phyloP scores from a whole-genome alignment of 2,329 filamentous ascomycete species.

The Chaetomium sp. region DNA sequence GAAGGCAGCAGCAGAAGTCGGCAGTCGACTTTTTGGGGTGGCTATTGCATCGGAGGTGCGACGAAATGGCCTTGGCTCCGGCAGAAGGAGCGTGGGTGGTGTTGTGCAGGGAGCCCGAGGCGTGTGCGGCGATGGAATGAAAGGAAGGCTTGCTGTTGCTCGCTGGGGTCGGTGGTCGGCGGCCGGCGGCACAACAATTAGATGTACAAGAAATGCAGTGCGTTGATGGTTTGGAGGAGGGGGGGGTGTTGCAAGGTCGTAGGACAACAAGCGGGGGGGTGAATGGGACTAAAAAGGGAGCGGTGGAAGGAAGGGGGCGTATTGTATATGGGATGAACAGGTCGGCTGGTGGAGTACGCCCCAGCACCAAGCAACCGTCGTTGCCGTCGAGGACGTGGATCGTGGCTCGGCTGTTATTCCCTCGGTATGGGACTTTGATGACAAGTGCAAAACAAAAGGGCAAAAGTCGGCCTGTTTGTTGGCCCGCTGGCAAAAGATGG shows the following conservation, averaged over 20 bases:
- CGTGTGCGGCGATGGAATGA: slow-evolving; percentile 27
- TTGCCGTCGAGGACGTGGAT: slow-evolving; percentile 26
- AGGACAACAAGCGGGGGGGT: slow-evolving; percentile 28
- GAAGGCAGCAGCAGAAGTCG: slow-evolving; percentile 30
- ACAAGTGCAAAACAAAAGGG: slow-evolving; percentile 12
- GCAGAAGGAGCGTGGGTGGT: slow-evolving; percentile 26
- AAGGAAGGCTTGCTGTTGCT: slow-evolving; percentile 18
- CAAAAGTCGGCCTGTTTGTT: slow-evolving; percentile 22
- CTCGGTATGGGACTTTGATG: slow-evolving; percentile 22
- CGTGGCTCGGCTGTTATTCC: slow-evolving; percentile 25
- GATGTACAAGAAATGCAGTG: slow-evolving; percentile 18
- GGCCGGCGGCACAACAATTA: slow-evolving; percentile 24
- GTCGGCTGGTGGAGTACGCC: slow-evolving; percentile 30
- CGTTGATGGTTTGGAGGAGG: slow-evolving; percentile 11
- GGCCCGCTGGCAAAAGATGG: slow-evolving; percentile 27
- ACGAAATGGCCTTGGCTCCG: slow-evolving; percentile 18
- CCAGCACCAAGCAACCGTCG: slow-evolving; percentile 30
- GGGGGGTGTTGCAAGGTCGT: slow-evolving; percentile 21
- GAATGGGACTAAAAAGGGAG: slow-evolving; percentile 19
- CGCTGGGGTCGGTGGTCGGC: not conserved
- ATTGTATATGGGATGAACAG: slow-evolving; percentile 31
- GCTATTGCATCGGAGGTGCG: slow-evolving; percentile 35
- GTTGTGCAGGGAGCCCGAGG: slow-evolving; percentile 26
- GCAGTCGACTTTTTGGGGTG: slow-evolving; percentile 25
- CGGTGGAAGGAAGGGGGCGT: slow-evolving; percentile 18